These are phyloP conservation scores for Mycena vitilis DNA, from an alignment of 768 basidiomycete species.

Conservation along the genomic window DNA sequence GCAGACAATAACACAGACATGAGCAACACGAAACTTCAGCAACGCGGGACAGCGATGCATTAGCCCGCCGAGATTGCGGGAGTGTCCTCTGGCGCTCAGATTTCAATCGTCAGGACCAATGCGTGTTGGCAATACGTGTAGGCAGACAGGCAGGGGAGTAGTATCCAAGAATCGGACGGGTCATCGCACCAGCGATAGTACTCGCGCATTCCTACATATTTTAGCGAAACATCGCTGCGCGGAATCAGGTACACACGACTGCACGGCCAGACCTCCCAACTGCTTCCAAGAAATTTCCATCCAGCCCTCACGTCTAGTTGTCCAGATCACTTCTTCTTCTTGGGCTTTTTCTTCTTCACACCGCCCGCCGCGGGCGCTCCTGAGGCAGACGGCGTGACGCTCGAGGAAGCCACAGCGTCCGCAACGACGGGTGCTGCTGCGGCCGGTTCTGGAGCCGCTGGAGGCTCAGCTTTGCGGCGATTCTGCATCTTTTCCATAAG, in stretches of 20 bases:
- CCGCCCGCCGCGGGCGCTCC: conserved; percentile 61
- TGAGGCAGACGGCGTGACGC: conserved; percentile 45
- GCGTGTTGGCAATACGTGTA: neutral
- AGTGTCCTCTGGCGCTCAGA: neutral
- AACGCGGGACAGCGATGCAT: neutral
- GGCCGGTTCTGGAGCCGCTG: conserved; percentile 34
- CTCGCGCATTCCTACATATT: conserved; percentile 17
- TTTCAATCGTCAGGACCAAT: neutral
- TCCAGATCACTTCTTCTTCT: conserved; percentile 74
- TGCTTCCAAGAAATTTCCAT: conserved; percentile 35
- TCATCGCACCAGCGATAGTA: neutral
- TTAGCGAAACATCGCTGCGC: conserved; percentile 17
- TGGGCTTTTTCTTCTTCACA: conserved; percentile 86
- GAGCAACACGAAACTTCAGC: neutral
- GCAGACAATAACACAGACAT: too few relatives aligned
- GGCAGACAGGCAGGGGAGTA: neutral
- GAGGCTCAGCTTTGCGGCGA: conserved; percentile 45
- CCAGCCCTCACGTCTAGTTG: conserved; percentile 36
- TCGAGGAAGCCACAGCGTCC: conserved; percentile 42
- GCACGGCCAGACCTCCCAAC: conserved; percentile 2
- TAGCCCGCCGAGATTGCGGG: neutral
- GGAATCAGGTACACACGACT: conserved; percentile 24
- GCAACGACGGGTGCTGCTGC: conserved; percentile 36
- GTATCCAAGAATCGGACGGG: neutral
- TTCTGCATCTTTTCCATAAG: conserved; percentile 92